Evolutionary conservation across 345 rosid genomes (phyloP), one percentile per base, ranked within the genome.

Genomic region (Hirschfeldia incana): DNA sequence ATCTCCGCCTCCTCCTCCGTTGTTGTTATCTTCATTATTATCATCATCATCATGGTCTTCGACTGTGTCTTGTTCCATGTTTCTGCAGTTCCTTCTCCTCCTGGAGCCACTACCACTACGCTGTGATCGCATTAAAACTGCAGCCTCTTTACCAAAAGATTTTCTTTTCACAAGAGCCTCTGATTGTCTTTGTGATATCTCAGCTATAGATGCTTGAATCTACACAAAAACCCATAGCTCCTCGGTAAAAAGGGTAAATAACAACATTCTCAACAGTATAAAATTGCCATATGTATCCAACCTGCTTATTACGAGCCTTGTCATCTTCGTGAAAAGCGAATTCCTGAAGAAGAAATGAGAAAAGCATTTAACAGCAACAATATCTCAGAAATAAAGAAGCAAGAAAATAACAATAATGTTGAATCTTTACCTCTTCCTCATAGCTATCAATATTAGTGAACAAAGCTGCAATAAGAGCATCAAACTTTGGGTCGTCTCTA

Each of bases 121-220:
- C 70, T 87, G 98, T 65, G 90, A 77, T 83, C 98, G 88, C 81
- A 82, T 33, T 27, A 80, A 51, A 70, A 84, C 85, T 5, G 86
- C 62, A 26, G 89, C 73, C 17, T 92, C 97, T 85, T 90, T 94
- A 65, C 92, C 93, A 17, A 75, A 67, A n/a, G 90, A 42, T 58
- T 92, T 90, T 79, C 92, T 89, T 85, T 85, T 91, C 81, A 85
- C 94, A 12, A 92, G 86, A 76, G 97, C 98, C 83, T 92, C 98
- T 44, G 97, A 85, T 81, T 94, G 98, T 61, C 89, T 77, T 80
- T 88, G 97, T 55, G 88, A 85, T 83, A 92, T 87, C 77, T 94
- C 87, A 65, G 98, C 98, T 74, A 94, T 94, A 46, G 98, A 91
- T 82, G 88, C 98, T 90, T 94, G 98, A 82, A 94, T 94, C 98